phyloP scores from a whole-genome alignment of 305 asterid species.

The Solanum hybrid region DNA sequence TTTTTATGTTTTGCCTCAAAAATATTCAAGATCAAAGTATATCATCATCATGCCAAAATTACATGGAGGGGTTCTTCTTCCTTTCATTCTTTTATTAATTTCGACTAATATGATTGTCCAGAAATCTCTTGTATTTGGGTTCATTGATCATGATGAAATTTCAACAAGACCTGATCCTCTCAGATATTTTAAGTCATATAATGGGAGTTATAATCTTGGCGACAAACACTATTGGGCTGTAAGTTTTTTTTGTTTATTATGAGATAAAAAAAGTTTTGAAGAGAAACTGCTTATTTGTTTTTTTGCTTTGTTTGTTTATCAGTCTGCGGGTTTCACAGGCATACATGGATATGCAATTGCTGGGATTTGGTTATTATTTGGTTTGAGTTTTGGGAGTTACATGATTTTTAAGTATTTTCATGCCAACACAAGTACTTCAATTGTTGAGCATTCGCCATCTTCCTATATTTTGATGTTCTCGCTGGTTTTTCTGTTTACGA shows the following conservation, averaged over 20 bases:
- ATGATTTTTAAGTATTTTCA: conserved; percentile 16
- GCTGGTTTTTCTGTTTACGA: conserved; percentile 32
- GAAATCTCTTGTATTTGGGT: conserved; percentile 22
- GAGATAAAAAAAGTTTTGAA: background rate
- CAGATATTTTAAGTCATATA: conserved; percentile 20
- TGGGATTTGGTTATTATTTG: conserved; percentile 37
- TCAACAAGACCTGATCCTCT: conserved; percentile 37
- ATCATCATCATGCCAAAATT: conserved; percentile 29
- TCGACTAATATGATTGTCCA: conserved; percentile 18
- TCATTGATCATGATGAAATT: conserved; percentile 14
- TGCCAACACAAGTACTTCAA: conserved; percentile 12
- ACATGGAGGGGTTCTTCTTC: conserved; percentile 3
- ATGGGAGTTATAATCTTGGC: conserved; percentile 36
- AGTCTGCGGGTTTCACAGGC: conserved; percentile 48
- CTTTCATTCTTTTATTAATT: conserved; percentile 18
- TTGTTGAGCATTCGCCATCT: conserved; percentile 17
- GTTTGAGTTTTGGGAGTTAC: conserved; percentile 33
- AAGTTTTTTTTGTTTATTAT: background rate
- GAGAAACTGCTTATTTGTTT: background rate
- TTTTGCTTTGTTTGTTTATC: background rate
- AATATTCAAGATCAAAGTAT: background rate
- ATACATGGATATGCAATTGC: conserved; percentile 43
- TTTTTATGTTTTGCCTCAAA: background rate
- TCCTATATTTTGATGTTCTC: conserved; percentile 20
- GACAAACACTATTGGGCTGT: conserved; percentile 56